phyloP scores from a whole-genome alignment of 139 green algal genomes.

The Asterochloris sp. region DNA sequence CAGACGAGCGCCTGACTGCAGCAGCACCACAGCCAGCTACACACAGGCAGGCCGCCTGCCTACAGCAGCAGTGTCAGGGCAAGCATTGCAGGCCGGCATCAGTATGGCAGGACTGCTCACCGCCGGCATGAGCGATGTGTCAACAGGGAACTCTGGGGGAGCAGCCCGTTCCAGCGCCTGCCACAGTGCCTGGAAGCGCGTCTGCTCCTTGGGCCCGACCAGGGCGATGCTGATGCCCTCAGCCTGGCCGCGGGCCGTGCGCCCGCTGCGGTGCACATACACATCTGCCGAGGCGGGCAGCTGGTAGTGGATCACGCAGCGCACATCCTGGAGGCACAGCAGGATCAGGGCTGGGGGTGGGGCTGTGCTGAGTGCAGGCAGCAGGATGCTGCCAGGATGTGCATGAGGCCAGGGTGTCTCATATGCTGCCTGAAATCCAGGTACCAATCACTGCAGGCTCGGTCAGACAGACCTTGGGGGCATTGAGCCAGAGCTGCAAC shows the following conservation, averaged over 20 bases:
- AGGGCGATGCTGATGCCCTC: slow-evolving; percentile 36
- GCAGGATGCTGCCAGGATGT: too few species aligned
- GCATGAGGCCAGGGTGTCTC: too few species aligned
- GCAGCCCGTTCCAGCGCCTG: slow-evolving; percentile 32
- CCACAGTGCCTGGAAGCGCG: slow-evolving; percentile 49
- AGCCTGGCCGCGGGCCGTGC: slow-evolving; percentile 74
- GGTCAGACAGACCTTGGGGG: too few species aligned
- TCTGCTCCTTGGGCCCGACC: slow-evolving; percentile 68
- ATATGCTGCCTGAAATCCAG: too few species aligned
- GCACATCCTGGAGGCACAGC: slow-evolving; percentile 40
- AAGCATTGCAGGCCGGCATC: neutral
- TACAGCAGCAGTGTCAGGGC: too few species aligned
- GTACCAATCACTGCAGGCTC: too few species aligned
- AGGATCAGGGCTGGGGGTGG: neutral
- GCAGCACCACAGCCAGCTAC: too few species aligned
- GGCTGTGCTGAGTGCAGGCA: too few species aligned
- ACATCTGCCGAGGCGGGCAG: slow-evolving; percentile 83
- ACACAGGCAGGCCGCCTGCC: too few species aligned
- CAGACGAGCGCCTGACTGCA: too few species aligned
- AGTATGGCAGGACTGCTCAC: neutral
- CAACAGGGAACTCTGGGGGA: slow-evolving; percentile 73
- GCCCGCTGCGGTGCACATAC: slow-evolving; percentile 93
- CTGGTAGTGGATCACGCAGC: slow-evolving; percentile 92
- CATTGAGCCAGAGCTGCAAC: too few species aligned
- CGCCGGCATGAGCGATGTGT: slow-evolving; percentile 17